Percentiles rank a stretch among this genome's conserved stretches.
phyloP scores from a whole-genome alignment of 2,329 filamentous ascomycete species.

The Monosporascus sp. region DNA sequence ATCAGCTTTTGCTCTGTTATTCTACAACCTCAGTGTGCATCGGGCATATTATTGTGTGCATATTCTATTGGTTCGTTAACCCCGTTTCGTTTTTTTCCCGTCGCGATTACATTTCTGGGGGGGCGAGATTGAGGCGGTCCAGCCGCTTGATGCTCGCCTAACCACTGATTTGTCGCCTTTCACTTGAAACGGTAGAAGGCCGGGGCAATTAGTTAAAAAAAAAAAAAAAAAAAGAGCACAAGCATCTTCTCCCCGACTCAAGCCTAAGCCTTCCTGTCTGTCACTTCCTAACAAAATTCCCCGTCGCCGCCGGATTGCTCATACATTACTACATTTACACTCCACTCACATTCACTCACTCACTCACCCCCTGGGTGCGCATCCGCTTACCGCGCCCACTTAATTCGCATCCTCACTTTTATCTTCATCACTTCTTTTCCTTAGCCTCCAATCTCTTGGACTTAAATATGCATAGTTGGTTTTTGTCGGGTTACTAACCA shows the following conservation, averaged over 20 bases:
- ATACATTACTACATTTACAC: not conserved
- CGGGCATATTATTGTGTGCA: not conserved
- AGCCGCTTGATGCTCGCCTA: not conserved
- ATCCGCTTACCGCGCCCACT: not conserved
- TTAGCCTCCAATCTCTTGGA: not conserved
- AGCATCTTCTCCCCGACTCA: not conserved
- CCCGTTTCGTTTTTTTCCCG: constrained; percentile 22
- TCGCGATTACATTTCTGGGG: constrained; percentile 4
- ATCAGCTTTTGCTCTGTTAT: not conserved
- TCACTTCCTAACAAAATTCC: not conserved
- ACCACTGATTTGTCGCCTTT: not conserved
- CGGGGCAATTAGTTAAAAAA: not conserved
- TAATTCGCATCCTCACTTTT: not conserved
- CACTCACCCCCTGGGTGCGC: not conserved
- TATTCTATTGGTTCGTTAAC: constrained; percentile 8
- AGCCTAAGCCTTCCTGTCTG: not conserved
- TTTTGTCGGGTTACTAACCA: not conserved
- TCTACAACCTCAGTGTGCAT: not conserved
- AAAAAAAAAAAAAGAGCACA: not conserved
- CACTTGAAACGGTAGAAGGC: not conserved
- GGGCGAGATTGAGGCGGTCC: not conserved
- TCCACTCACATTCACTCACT: not conserved
- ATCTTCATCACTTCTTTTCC: not conserved
- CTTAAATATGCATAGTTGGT: not conserved
- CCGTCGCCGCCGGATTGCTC: not conserved